Conservation (phyloP, 2,329 filamentous ascomycete genomes). For the Aspergillus jensenii region DNA sequence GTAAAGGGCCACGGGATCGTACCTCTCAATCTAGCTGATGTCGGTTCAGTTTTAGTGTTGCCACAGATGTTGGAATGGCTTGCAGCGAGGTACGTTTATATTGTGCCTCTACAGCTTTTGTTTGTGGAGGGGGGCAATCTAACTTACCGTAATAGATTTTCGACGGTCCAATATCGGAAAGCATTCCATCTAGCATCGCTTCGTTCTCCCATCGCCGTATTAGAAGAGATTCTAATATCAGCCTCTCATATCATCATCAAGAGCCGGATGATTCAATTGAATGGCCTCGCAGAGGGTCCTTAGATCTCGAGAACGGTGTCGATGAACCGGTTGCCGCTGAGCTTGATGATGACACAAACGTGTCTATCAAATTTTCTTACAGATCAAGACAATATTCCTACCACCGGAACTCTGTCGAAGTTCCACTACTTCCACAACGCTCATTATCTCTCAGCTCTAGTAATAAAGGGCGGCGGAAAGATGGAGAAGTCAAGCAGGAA, state of each 20-base stretch:
- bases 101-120: neutral
- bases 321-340: slow-evolving; percentile 43
- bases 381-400: slow-evolving; percentile 36
- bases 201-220: slow-evolving; percentile 82
- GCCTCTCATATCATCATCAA: slow-evolving; percentile 86
- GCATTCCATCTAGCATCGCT: slow-evolving; percentile 90
- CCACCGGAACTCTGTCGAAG: slow-evolving; percentile 48
- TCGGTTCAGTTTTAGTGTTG: slow-evolving; percentile 63
- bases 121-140: neutral
- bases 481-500: slow-evolving; percentile 76
- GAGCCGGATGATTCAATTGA: slow-evolving; percentile 64
- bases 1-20: slow-evolving; percentile 18
- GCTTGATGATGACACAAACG: slow-evolving; percentile 35
- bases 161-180: slow-evolving; percentile 90
- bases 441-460: slow-evolving; percentile 67
- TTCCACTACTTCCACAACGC: slow-evolving; percentile 67
- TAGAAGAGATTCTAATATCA: slow-evolving; percentile 79
- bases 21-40: slow-evolving; percentile 19
- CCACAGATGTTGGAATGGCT: slow-evolving; percentile 98
- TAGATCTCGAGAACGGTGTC: slow-evolving; percentile 46
- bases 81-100: slow-evolving; percentile 73
- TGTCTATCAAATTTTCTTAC: slow-evolving; percentile 33
- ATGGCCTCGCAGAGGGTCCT: slow-evolving; percentile 50
- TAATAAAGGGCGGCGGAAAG: slow-evolving; percentile 59
- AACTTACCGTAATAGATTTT: slow-evolving; percentile 59